Evolutionary conservation across 2,329 filamentous ascomycete species (phyloP).

Genomic region (Colletotrichum tanaceti): DNA sequence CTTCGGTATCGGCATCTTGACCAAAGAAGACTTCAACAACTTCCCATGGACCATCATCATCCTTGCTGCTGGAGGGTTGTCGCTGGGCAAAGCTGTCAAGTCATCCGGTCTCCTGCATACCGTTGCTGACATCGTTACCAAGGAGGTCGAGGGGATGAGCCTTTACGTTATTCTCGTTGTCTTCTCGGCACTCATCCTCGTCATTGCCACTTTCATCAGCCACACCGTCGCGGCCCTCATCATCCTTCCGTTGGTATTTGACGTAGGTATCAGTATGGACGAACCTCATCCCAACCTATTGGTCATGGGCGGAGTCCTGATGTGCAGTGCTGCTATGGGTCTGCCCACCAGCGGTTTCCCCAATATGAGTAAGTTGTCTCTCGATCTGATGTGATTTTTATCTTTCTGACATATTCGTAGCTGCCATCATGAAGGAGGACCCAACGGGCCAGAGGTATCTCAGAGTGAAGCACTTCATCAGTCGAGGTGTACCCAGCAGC

Average conservation of each 20-base stretch:
- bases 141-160: constrained; percentile 78
- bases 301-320: constrained; percentile 94
- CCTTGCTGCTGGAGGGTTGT: constrained; percentile 90
- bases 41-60: constrained; percentile 99
- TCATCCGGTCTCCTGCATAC: constrained; percentile 92
- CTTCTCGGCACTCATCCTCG: constrained; percentile 84
- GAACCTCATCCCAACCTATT: constrained; percentile 93
- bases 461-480: constrained; percentile 93
- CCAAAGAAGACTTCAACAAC: constrained; percentile 99
- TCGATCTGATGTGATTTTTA: too few species aligned
- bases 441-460: constrained; percentile 92
- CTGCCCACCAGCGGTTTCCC: constrained; percentile 96
- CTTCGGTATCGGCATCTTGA: constrained; percentile 95
- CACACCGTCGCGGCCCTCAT: constrained; percentile 97
- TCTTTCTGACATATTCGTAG: constrained; percentile 56
- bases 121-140: constrained; percentile 82
- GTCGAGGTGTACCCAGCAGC: constrained; percentile 88
- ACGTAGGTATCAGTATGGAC: constrained; percentile 86
- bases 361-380: constrained; percentile 89
- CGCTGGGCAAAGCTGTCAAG: constrained; percentile 92
- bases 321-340: constrained; percentile 98
- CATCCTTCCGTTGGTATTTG: constrained; percentile 87
- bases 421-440: constrained; percentile 99
- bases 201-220: constrained; percentile 97
- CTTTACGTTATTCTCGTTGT: constrained; percentile 89